phyloP scores from a whole-genome alignment of 2,329 filamentous ascomycete genomes.

The Neopestalotiopsis rosae region DNA sequence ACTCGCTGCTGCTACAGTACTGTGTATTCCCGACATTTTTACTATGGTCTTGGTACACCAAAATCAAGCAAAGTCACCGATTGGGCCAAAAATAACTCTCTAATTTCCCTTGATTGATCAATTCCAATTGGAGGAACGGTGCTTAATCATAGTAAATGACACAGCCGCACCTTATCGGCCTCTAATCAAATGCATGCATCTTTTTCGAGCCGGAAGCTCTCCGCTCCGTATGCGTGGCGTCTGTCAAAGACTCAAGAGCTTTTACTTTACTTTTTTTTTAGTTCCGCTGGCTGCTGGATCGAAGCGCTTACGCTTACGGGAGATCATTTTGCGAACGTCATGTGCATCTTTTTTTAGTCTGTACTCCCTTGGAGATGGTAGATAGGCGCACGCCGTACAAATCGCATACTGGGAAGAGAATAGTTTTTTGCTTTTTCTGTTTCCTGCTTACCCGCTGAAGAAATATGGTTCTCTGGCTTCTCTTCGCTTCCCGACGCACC shows the following conservation, averaged over 20 bases:
- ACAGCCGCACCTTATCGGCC: background rate
- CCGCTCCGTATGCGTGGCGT: background rate
- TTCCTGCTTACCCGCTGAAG: no score
- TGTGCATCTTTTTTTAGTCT: background rate
- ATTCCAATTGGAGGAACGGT: background rate
- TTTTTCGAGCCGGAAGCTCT: background rate
- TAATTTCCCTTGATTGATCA: background rate
- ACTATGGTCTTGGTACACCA: no score
- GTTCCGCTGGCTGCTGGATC: background rate
- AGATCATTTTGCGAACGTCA: background rate
- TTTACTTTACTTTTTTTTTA: background rate
- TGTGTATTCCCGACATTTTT: no score
- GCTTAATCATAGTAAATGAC: background rate
- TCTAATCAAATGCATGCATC: background rate
- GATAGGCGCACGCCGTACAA: background rate
- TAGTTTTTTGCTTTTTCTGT: background rate
- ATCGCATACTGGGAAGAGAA: background rate
- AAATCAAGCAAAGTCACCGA: background rate
- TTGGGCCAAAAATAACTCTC: background rate
- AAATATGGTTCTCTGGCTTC: no score
- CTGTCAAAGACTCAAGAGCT: background rate
- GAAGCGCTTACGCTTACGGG: background rate
- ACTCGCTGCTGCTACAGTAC: background rate
- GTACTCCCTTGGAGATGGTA: no score
- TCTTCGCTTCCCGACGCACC: no score